Percentiles rank a stretch among this genome's conserved stretches.
Conservation (phyloP, 2,329 filamentous ascomycete genomes). For the Boeremia exigua region DNA sequence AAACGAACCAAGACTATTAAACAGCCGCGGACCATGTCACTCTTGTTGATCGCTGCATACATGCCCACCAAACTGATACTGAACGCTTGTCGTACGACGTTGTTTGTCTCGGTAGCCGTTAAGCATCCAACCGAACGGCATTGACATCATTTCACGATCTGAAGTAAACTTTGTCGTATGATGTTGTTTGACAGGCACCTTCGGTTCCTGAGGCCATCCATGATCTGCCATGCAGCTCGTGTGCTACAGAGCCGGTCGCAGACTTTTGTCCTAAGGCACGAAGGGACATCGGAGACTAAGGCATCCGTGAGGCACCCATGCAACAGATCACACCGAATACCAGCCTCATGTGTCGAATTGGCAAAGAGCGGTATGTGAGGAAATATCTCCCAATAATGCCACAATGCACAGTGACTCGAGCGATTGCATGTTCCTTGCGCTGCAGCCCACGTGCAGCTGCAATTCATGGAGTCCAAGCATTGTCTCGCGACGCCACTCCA, state of each 20-base stretch:
- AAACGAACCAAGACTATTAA: neutral
- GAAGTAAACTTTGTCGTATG: constrained; percentile 47
- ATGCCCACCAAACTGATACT: constrained; percentile 26
- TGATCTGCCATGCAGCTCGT: constrained; percentile 18
- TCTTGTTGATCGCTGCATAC: constrained; percentile 2
- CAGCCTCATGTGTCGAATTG: constrained; percentile 5
- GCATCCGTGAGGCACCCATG: constrained; percentile 39
- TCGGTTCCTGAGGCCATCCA: constrained; percentile 11
- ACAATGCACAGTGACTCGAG: constrained; percentile 7
- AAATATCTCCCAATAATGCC: constrained; percentile 4
- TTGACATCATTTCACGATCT: constrained; percentile 27
- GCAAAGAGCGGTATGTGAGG: constrained; percentile 20
- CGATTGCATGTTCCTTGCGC: constrained; percentile 14
- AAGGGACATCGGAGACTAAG: constrained; percentile 39
- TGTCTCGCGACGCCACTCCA: constrained; percentile 17
- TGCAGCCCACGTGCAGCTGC: constrained; percentile 27
- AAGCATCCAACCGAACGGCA: constrained; percentile 20
- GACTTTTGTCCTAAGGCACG: constrained; percentile 30
- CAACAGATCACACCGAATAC: constrained; percentile 13
- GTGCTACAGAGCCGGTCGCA: constrained; percentile 15
- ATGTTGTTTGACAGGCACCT: constrained; percentile 40
- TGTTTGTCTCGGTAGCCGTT: constrained; percentile 38
- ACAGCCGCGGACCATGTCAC: neutral
- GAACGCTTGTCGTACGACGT: constrained; percentile 41
- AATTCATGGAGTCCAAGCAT: constrained; percentile 14